phyloP scores from a whole-genome alignment of 2,329 filamentous ascomycete species.

The Tolypocladium inflatum region DNA sequence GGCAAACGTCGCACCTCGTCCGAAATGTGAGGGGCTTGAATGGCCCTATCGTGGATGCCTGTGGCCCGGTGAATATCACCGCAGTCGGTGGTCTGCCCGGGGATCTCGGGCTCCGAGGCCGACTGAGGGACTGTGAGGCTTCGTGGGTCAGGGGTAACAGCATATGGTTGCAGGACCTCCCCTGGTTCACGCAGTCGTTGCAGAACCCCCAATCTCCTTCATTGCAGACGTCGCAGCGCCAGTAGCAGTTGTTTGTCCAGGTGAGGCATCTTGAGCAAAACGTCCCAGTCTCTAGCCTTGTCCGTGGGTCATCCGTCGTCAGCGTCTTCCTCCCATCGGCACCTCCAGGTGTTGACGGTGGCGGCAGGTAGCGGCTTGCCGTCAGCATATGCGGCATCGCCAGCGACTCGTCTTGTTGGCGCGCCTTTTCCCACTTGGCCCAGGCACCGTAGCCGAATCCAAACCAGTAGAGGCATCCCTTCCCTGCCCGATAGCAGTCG shows the following conservation, averaged over 20 bases:
- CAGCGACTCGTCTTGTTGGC: conserved; percentile 26
- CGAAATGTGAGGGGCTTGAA: conserved; percentile 64
- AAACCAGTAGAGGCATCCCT: conserved; percentile 79
- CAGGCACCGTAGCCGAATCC: conserved; percentile 72
- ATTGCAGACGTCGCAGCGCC: conserved; percentile 81
- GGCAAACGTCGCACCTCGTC: conserved; percentile 72
- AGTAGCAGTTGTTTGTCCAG: conserved; percentile 76
- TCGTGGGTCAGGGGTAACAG: conserved; percentile 67
- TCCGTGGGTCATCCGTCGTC: conserved; percentile 57
- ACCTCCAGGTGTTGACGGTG: conserved; percentile 38
- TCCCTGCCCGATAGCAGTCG: conserved; percentile 66
- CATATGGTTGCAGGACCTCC: conserved; percentile 70
- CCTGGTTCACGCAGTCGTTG: conserved; percentile 76
- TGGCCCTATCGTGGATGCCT: conserved; percentile 34
- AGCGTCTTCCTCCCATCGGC: conserved; percentile 46
- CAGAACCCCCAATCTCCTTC: conserved; percentile 94
- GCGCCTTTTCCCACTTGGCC: conserved; percentile 51
- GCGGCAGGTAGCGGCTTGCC: conserved; percentile 45
- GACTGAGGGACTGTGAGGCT: conserved; percentile 20
- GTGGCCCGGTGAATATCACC: conserved; percentile 36
- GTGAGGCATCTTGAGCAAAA: conserved; percentile 72
- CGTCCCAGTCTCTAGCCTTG: conserved; percentile 64
- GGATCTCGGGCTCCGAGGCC: conserved; percentile 31
- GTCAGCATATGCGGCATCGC: conserved; percentile 49
- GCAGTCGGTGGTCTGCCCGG: conserved; percentile 37